Base-by-base conservation (phyloP, 148 eudicot genomes). In the Tetragonia tetragonoides region DNA sequence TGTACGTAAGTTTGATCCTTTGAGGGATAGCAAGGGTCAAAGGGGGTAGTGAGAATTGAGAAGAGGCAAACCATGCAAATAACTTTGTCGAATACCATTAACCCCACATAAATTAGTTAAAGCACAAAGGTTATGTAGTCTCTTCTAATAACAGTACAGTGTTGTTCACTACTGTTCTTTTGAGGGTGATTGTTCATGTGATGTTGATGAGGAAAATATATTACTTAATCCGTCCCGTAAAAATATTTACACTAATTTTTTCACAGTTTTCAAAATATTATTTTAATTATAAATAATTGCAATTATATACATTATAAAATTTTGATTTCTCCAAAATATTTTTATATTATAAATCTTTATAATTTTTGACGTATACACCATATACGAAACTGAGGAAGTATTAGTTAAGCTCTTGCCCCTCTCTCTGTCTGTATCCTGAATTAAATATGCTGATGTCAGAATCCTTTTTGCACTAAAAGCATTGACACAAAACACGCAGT, bases 1-100 rank as follows among this genome's bases (percentile, higher is more conserved):
- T 80, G 81, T 78, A 82, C 83, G 78, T 79, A 70, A 34, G 57
- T n/a, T 68, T 68, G 76, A 85, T 82, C 87, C 85, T 82, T 85
- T 85, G 83, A 82, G 72, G 17, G 69, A 34, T 44, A 42, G 73
- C 69, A 85, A 85, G 79, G 85, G 87, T 82, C 85, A 85, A 75
- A 24, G 21, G 7, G 7, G 64, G 9, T 62, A 39, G 10, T 24
- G 2, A 15, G 12, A 44, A 15, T 7, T 82, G 85, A 75, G 85
- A 82, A 15, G 83, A 70, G 84, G 87, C 85, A 79, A 85, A 49
- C 53, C 53, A 20, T 68, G 46, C 51, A 49, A 49, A 49, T 49
- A 49, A 49, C 53, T 49, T 66, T 66, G 53, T 42, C 72, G 16
- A 40, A 18, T 68, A 49, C 1, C 20, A 67, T 34, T 28, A 28